Evolutionary conservation across 805 yeast species (phyloP), one percentile per base, ranked within the genome.

Genomic region (Candida khao-thaluensis): DNA sequence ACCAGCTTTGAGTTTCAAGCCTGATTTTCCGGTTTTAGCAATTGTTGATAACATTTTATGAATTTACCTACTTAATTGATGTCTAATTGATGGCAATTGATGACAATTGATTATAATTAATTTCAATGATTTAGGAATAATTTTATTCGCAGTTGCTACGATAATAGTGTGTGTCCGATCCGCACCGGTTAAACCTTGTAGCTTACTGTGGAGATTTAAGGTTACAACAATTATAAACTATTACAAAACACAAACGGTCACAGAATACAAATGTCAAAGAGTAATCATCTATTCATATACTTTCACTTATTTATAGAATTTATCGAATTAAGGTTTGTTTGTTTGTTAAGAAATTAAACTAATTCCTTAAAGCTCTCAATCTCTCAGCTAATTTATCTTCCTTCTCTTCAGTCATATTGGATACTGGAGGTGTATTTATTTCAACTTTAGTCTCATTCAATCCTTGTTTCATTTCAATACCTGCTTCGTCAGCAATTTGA

Each of bases 401-500:
- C 48, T 84, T 83, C 49, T 85, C 95, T 38, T 76, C 85, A 23
- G 73, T 62, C 20, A 73, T 71, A 16, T 42, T 40, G 12, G 58
- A 49, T 8, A 64, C 59, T 5, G 72, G 65, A 10, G 76, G 72
- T 2, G 72, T 51, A 16, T 53, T 47, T 12, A 69, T 59, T 9
- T 71, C 74, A 1, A 79, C 76, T 51, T 75, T 68, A 11, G 88
- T 79, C 45, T 79, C 85, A 32, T 77, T 77, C 46, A 95, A 77
- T 36, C 87, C 83, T 52, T 90, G 97, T 52, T 82, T 82, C 69
- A 90, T 72, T 58, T 93, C 98, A 30, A 93, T 70, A 2, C 99
- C 99, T 0, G 96, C 97, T 58, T 91, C 98, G 58, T 91, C 98
- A 0, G 98, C 98, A 11, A 93, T 90, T 59, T 86, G 88, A 55